Conservation (phyloP, 345 rosid species). For the Crucihimalaya himalaica region DNA sequence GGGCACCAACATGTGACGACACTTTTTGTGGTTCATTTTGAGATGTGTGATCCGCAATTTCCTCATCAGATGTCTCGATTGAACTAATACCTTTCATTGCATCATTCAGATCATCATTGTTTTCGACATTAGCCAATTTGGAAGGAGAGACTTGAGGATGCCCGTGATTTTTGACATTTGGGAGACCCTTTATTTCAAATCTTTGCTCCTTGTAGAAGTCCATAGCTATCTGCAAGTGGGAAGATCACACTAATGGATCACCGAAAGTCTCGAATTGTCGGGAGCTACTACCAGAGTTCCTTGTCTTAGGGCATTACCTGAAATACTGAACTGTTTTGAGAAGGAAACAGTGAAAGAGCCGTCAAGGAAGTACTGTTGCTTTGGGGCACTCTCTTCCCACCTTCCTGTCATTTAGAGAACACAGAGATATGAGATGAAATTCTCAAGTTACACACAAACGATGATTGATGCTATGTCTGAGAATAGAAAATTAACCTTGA, state of each 20-base stretch:
- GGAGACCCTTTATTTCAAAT: slow-evolving; percentile 47
- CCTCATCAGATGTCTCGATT: slow-evolving; percentile 24
- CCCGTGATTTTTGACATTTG: slow-evolving; percentile 29
- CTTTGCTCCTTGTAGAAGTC: slow-evolving; percentile 75
- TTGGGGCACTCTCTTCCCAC: slow-evolving; percentile 63
- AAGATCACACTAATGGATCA: slow-evolving; percentile 14
- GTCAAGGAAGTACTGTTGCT: slow-evolving; percentile 43
- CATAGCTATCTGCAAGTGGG: slow-evolving; percentile 70
- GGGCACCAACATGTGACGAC: neutral
- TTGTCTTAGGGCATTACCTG: slow-evolving; percentile 52
- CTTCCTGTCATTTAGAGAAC: slow-evolving; percentile 51
- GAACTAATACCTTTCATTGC: slow-evolving; percentile 36
- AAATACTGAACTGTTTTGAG: slow-evolving; percentile 55
- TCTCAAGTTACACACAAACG: neutral
- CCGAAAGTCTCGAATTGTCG: neutral
- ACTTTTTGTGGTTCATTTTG: neutral
- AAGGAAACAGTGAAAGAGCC: slow-evolving; percentile 56
- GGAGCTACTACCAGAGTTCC: slow-evolving; percentile 6
- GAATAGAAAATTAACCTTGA: slow-evolving; percentile 52
- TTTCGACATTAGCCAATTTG: slow-evolving; percentile 11
- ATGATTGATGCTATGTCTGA: neutral
- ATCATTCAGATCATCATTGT: slow-evolving; percentile 17
- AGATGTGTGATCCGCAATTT: slow-evolving; percentile 33
- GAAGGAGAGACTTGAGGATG: slow-evolving; percentile 42
- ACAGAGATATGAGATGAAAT: slow-evolving; percentile 8